Conservation (phyloP, 495 filamentous ascomycete species). For the Daldinia loculata region DNA sequence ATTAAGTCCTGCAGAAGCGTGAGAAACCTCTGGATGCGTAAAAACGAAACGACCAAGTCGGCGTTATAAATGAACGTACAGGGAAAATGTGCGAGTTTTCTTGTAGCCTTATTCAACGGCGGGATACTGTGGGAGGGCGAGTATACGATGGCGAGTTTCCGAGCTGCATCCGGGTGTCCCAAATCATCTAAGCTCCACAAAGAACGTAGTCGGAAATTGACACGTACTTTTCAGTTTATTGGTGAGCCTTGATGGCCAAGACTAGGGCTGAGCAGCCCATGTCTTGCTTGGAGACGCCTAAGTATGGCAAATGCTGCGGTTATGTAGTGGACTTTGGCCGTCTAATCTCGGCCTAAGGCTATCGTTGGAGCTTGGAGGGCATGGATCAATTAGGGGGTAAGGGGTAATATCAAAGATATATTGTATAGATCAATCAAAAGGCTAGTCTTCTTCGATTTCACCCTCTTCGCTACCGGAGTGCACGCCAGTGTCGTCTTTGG, state of each 20-base stretch:
- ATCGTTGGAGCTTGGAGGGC: not conserved
- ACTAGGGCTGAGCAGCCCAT: not conserved
- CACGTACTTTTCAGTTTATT: constrained; percentile 43
- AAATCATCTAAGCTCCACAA: constrained; percentile 40
- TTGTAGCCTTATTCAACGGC: not conserved
- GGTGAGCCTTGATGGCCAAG: not conserved
- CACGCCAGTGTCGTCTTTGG: constrained; percentile 70
- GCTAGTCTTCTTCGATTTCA: constrained; percentile 92
- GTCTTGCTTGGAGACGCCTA: not conserved
- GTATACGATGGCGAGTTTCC: constrained; percentile 9
- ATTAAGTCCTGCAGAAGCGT: constrained; percentile 30
- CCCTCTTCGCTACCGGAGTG: constrained; percentile 95
- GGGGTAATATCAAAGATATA: constrained; percentile 4
- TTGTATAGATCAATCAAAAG: constrained; percentile 10
- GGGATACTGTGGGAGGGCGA: constrained; percentile 1
- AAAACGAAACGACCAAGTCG: constrained; percentile 2
- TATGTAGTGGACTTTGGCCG: not conserved
- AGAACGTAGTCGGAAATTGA: constrained; percentile 41
- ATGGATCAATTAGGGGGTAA: not conserved
- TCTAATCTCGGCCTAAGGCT: not conserved
- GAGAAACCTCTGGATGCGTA: constrained; percentile 23
- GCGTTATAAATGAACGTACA: constrained; percentile 13
- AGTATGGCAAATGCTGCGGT: not conserved
- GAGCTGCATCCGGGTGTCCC: constrained; percentile 35
- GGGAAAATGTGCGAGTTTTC: constrained; percentile 1